Conservation (phyloP, 73 alveolate genomes). For the Breviolum minutum region DNA sequence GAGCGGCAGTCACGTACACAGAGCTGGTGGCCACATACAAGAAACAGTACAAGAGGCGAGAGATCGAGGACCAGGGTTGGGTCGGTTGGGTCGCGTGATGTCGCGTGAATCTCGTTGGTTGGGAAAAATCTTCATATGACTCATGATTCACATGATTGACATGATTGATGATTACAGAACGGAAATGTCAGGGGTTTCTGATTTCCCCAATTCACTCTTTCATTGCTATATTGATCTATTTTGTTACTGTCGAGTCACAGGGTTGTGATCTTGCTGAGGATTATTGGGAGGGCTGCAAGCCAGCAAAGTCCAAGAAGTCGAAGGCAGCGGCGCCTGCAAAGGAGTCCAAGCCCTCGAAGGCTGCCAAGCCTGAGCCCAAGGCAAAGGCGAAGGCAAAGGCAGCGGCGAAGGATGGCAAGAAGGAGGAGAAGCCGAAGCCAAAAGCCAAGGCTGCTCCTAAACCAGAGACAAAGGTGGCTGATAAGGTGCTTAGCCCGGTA, state of each 20-base stretch:
- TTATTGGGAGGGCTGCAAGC: constrained; percentile 45
- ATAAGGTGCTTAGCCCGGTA: not conserved
- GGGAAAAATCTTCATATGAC: too few relatives aligned
- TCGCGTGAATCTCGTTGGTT: too few relatives aligned
- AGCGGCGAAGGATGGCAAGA: constrained; percentile 48
- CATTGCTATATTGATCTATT: not conserved
- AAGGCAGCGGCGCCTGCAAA: constrained; percentile 53
- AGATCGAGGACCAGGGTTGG: constrained; percentile 15
- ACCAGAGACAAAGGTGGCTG: constrained; percentile 24
- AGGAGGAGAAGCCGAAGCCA: constrained; percentile 46
- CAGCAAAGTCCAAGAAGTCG: constrained; percentile 48
- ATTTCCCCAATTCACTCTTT: not conserved
- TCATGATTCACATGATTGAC: too few relatives aligned
- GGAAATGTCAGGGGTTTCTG: not conserved
- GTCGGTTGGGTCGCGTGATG: not conserved
- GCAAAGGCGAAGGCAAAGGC: constrained; percentile 58
- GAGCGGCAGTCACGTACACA: constrained; percentile 68
- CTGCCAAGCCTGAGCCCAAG: constrained; percentile 49
- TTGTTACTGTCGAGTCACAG: not conserved
- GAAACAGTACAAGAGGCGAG: constrained; percentile 55
- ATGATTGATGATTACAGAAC: too few relatives aligned
- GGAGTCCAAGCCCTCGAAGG: constrained; percentile 34
- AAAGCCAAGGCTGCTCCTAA: constrained; percentile 46
- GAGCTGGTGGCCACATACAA: constrained; percentile 66
- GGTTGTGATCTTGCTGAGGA: not conserved